phyloP scores from a whole-genome alignment of 148 eudicot genomes.

The Selenicereus undatus region DNA sequence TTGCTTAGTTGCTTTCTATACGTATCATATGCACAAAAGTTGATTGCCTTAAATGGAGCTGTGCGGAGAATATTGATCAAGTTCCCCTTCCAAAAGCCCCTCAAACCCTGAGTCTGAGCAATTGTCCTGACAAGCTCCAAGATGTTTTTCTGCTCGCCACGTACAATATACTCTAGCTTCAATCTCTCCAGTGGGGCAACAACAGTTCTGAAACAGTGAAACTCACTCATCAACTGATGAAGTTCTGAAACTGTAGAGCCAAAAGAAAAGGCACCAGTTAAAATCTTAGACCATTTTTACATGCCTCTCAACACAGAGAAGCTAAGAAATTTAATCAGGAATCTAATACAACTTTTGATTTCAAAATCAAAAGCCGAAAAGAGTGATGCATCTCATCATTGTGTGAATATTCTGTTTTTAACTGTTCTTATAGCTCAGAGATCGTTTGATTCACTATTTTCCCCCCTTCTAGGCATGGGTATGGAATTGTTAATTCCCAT shows the following conservation, averaged over 20 bases:
- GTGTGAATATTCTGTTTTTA: neutral
- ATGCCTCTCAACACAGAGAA: neutral
- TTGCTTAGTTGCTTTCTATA: slow-evolving; percentile 55
- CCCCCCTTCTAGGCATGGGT: too few species aligned
- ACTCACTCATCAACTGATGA: slow-evolving; percentile 29
- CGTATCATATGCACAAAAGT: slow-evolving; percentile 58
- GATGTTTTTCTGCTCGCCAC: slow-evolving; percentile 61
- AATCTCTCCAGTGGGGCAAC: slow-evolving; percentile 77
- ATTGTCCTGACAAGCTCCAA: slow-evolving; percentile 46
- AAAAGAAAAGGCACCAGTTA: slow-evolving; percentile 18
- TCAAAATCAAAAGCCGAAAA: neutral
- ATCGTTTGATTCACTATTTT: too few species aligned
- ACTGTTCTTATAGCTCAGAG: neutral
- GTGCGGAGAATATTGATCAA: slow-evolving; percentile 63
- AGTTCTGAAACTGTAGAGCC: slow-evolving; percentile 20
- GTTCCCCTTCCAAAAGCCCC: slow-evolving; percentile 77
- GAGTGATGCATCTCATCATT: neutral
- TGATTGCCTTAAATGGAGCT: slow-evolving; percentile 69
- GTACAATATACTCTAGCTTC: slow-evolving; percentile 65
- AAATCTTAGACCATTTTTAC: slow-evolving; percentile 1
- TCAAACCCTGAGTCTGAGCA: slow-evolving; percentile 51
- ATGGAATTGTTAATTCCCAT: too few species aligned
- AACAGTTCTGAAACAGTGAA: slow-evolving; percentile 50
- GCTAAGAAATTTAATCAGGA: neutral
- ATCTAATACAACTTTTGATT: neutral